A percentile compares a stretch with the other conserved stretches of the same genome.
phyloP scores from a whole-genome alignment of 2,329 filamentous ascomycete species.

The Ophiosphaerella korrae region DNA sequence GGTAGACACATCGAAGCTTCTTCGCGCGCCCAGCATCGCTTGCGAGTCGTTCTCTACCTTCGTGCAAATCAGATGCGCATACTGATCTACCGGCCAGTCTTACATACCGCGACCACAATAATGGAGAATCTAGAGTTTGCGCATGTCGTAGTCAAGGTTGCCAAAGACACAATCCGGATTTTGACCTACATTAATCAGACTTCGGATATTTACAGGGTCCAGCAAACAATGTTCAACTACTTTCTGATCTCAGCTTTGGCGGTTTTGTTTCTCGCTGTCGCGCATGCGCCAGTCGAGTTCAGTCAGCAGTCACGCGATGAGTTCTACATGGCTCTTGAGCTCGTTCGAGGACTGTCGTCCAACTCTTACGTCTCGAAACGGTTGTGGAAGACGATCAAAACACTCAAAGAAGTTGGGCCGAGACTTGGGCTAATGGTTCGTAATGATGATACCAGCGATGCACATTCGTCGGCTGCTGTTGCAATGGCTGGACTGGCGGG shows the following conservation, averaged over 20 bases:
- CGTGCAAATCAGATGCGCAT: conserved; percentile 90
- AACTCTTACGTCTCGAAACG: conserved; percentile 74
- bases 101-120: conserved; percentile 85
- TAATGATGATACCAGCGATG: conserved; percentile 55
- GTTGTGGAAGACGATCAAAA: conserved; percentile 73
- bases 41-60: conserved; percentile 83
- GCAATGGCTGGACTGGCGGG: conserved; percentile 70
- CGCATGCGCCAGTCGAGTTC: conserved; percentile 75
- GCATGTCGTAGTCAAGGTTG: conserved; percentile 73
- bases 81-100: conserved; percentile 82
- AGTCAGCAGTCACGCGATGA: conserved; percentile 71
- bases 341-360: conserved; percentile 73
- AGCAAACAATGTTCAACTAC: conserved; percentile 80
- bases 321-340: conserved; percentile 77
- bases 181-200: conserved; percentile 73
- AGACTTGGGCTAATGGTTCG: conserved; percentile 64
- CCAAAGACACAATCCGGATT: conserved; percentile 76
- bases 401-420: conserved; percentile 73
- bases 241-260: conserved; percentile 77
- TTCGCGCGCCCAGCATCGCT: conserved; percentile 70
- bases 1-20: conserved; percentile 50
- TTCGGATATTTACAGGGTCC: conserved; percentile 70
- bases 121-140: conserved; percentile 75
- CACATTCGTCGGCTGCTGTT: conserved; percentile 66
- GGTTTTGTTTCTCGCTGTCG: conserved; percentile 76